Conservation (phyloP, 805 yeast genomes). For the Teunomyces aglyptinius region DNA sequence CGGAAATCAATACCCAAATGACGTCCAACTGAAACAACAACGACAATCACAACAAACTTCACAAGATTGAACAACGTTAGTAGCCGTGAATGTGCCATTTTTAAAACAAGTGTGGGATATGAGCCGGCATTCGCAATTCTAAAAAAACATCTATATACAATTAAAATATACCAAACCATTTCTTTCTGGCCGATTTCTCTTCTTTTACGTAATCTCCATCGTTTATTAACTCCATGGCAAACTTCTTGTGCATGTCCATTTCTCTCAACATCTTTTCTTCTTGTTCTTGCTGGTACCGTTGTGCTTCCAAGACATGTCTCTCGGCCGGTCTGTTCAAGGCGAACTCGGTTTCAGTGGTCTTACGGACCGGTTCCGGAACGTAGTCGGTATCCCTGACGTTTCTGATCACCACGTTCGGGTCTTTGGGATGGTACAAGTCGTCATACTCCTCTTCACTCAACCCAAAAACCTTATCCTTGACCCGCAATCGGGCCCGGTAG, state of each 20-base stretch:
- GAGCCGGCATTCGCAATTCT: background rate
- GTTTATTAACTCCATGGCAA: conserved; percentile 17
- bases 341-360: conserved; percentile 44
- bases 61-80: conserved; percentile 1
- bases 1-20: conserved; percentile 1
- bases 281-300: conserved; percentile 61
- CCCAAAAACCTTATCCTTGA: conserved; percentile 55
- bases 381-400: conserved; percentile 44
- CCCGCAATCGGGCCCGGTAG: conserved; percentile 56
- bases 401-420: conserved; percentile 37
- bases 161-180: conserved; percentile 19
- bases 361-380: conserved; percentile 40
- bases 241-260: conserved; percentile 25
- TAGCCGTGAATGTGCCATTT: background rate
- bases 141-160: background rate
- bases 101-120: background rate
- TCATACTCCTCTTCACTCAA: conserved; percentile 59
- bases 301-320: conserved; percentile 73
- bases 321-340: conserved; percentile 68
- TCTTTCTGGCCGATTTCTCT: conserved; percentile 14
- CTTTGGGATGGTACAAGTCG: conserved; percentile 54
- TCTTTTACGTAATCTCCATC: conserved; percentile 9
- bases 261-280: conserved; percentile 51
- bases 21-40: background rate
- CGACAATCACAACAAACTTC: background rate